Base-by-base conservation (phyloP, 441 rosid species). In the Aquilaria agallochum region DNA sequence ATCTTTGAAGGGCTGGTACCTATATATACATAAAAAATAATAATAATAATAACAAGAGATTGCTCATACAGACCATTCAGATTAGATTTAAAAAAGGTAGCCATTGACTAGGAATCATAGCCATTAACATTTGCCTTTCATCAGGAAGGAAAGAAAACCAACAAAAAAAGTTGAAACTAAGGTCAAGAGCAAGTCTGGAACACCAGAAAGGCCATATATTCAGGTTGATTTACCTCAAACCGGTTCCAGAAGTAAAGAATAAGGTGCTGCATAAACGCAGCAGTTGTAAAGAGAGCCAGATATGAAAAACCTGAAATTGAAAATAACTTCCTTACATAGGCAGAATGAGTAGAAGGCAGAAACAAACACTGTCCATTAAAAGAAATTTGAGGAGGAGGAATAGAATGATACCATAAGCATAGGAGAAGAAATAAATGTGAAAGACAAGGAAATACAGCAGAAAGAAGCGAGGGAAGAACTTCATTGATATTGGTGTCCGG, bases 381-480 rank as follows among this genome's bases (percentile, higher is more conserved):
- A 52, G n/a, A 33, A 48, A 44, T 32, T 13, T 12, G 36, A 53
- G 2, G 31, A 65, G 40, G 50, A 33, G n/a, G 2, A 56, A 27
- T 6, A 51, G 55, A 51, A 52, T 50, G 81, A 56, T 86, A 95
- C 99, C 99, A 72, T 92, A 85, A 20, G 87, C 73, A 56, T 92
- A 95, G 7, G 99, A 92, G 79, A 95, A 95, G 86, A 92, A 95
- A 75, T 95, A 95, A 59, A 95, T 95, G 72, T 95, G 99, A 72
- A 95, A 92, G 72, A 89, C 97, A 79, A 95, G 85, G 79, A 95
- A 92, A 77, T 95, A 95, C 32, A 95, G 95, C 74, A 90, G 70
- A 57, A 95, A 92, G 88, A 95, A 95, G 64, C 98, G 99, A 3
- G 99, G 98, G 69, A 95, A 95, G 84, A 92, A 92, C 87, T 95